Base-by-base conservation (phyloP, 2,329 filamentous ascomycete genomes). In the Epichloe festucae region DNA sequence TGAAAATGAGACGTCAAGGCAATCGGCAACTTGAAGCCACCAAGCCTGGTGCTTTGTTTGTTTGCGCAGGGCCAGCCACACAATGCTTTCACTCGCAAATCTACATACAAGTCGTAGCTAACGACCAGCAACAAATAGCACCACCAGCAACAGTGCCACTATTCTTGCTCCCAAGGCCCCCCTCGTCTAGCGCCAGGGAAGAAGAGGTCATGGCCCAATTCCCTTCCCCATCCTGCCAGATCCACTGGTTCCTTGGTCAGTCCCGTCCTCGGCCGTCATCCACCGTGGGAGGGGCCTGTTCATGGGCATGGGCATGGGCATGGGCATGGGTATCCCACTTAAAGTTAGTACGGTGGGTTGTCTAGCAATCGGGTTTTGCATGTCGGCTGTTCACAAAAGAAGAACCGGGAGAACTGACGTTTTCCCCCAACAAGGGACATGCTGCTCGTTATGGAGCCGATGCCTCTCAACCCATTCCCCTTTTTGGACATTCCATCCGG, bases 401-500 rank as follows among this genome's bases (percentile, higher is more conserved):
- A 42, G 48, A 53, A 21, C 23, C 46, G 36, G 47, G 23, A 31
- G 41, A 31, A 27, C 42, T 54, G 49, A 54, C 42, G 27, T 49
- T 34, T 38, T 48, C 31, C 54, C 52, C 52, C 47, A 31, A 10
- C 47, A 31, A 10, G 27, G 36, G 54, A 47, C 39, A 46, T 48
- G 51, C 49, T 51, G 47, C 38, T 55, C 35, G 53, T 56, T 56
- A 57, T 58, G 55, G 58, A 52, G 55, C 54, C 57, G 55, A 58
- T 35, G 50, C 58, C 58, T 65, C 63, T 64, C 63, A 65, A 59
- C 61, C 60, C 62, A 68, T 67, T 68, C 62, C 66, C 65, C 61
- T 60, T 67, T 68, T 62, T 62, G 68, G 67, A 58, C 55, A 61
- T 61, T 56, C 60, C 60, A 65, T 65, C 63, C 66, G 63, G 63